Evolutionary conservation across 129 eudicot genomes (phyloP).

Genomic region (Pittosporum tobira): DNA sequence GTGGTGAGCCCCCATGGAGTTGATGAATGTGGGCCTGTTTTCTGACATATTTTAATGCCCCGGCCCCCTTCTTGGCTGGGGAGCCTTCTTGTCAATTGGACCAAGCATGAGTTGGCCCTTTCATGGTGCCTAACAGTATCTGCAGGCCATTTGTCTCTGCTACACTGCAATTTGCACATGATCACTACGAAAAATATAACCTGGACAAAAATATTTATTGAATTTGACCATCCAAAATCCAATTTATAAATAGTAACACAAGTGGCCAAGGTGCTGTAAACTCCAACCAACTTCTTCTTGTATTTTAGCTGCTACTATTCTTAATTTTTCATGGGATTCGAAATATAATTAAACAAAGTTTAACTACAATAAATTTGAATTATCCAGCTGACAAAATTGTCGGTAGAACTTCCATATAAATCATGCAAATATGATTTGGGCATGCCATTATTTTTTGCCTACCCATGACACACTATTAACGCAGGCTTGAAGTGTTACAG

Average conservation of each 20-base stretch:
- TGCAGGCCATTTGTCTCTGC: slow-evolving; percentile 15
- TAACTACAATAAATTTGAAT: not conserved
- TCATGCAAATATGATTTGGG: slow-evolving; percentile 1
- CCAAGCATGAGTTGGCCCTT: slow-evolving; percentile 11
- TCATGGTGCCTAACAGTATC: slow-evolving; percentile 13
- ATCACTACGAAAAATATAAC: slow-evolving; percentile 12
- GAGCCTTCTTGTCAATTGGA: slow-evolving; percentile 18
- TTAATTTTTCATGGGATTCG: not conserved
- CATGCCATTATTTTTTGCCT: not conserved
- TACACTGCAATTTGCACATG: slow-evolving; percentile 37
- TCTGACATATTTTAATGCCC: slow-evolving; percentile 12
- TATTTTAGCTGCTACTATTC: not conserved
- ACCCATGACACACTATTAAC: slow-evolving; percentile 11
- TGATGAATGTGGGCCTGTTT: slow-evolving; percentile 17
- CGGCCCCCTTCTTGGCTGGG: slow-evolving; percentile 19
- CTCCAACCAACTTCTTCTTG: slow-evolving; percentile 8
- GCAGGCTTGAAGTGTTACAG: slow-evolving; percentile 1
- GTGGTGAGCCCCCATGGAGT: slow-evolving; percentile 25
- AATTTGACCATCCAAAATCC: slow-evolving; percentile 4
- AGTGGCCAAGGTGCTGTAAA: slow-evolving; percentile 13
- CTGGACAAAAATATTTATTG: not conserved
- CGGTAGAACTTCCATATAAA: not conserved
- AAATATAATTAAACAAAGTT: not conserved
- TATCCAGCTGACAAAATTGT: slow-evolving; percentile 6
- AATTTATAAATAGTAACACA: not conserved